Conservation (phyloP, 2,329 filamentous ascomycete species). For the Fusarium xyrophilum region DNA sequence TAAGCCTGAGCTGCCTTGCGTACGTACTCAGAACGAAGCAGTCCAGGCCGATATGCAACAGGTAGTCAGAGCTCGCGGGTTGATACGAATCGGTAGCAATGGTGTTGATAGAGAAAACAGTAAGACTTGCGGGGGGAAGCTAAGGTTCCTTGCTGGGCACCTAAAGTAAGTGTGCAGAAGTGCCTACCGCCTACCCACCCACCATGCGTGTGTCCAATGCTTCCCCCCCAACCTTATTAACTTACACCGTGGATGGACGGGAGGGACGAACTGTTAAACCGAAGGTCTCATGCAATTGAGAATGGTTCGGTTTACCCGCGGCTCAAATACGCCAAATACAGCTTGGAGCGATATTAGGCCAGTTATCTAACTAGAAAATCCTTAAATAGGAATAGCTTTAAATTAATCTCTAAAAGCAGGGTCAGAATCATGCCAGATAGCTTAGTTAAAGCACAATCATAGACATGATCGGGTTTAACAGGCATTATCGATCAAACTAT, state of each 20-base stretch:
- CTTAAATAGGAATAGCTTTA: too few relatives aligned
- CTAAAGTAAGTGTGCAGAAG: background rate
- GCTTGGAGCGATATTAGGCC: too few relatives aligned
- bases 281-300: too few relatives aligned
- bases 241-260: background rate
- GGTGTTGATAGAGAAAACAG: background rate
- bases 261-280: background rate
- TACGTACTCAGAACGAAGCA: background rate
- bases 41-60: background rate
- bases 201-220: too few relatives aligned
- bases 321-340: too few relatives aligned
- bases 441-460: too few relatives aligned
- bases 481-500: too few relatives aligned
- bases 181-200: background rate
- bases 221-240: background rate
- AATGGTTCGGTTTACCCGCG: too few relatives aligned
- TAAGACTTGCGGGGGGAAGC: conserved; percentile 18
- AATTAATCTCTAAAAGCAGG: too few relatives aligned
- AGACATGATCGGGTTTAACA: too few relatives aligned
- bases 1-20: background rate
- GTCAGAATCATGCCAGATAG: too few relatives aligned
- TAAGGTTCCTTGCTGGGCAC: background rate
- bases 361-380: too few relatives aligned
- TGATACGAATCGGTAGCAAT: background rate
- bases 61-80: background rate